phyloP scores from a whole-genome alignment of 2,329 filamentous ascomycete genomes.

The Bipolaris sorokiniana region DNA sequence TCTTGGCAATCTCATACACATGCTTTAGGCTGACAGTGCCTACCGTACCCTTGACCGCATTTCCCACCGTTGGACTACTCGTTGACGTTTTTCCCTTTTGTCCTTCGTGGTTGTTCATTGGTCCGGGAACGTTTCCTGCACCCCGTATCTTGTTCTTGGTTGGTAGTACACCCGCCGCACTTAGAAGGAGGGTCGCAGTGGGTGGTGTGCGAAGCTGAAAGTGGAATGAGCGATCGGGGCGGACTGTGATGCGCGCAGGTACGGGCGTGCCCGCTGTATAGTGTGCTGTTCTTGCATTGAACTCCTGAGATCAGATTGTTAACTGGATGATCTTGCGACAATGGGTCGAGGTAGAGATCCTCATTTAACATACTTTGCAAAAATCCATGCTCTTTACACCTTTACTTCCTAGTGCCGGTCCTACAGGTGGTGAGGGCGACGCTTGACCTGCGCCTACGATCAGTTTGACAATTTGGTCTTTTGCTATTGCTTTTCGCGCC shows the following conservation, averaged over 20 bases:
- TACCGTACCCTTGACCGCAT: constrained; percentile 77
- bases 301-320: constrained; percentile 68
- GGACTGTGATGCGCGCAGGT: constrained; percentile 88
- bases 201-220: constrained; percentile 94
- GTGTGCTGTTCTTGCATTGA: constrained; percentile 91
- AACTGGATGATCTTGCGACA: not conserved
- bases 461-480: constrained; percentile 79
- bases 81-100: constrained; percentile 47
- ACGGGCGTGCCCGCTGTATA: constrained; percentile 83
- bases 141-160: constrained; percentile 80
- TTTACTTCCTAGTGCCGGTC: constrained; percentile 94
- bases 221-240: constrained; percentile 88
- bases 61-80: constrained; percentile 49
- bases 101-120: constrained; percentile 49
- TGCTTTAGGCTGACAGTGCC: constrained; percentile 92
- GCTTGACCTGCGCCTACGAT: constrained; percentile 97
- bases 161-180: constrained; percentile 75
- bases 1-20: constrained; percentile 95
- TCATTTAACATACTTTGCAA: constrained; percentile 64
- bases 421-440: constrained; percentile 91
- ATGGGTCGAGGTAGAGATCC: not conserved
- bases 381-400: constrained; percentile 99
- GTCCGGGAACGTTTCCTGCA: constrained; percentile 62
- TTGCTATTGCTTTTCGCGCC: constrained; percentile 47
- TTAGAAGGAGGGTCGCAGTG: constrained; percentile 87